Base-by-base conservation (phyloP, 345 rosid genomes). In the Hypericum perforatum region DNA sequence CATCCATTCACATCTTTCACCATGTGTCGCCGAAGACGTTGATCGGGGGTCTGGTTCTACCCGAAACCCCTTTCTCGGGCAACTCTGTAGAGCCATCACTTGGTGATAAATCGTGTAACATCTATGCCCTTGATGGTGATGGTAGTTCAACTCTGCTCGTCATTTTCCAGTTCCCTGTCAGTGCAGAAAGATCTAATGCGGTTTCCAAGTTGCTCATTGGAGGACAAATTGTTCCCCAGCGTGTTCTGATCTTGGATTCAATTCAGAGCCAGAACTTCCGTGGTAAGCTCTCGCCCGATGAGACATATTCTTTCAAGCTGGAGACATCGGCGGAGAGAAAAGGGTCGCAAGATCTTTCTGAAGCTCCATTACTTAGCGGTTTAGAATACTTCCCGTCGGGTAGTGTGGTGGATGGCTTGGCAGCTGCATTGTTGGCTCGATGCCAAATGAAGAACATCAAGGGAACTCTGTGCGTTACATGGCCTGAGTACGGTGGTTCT, bases 311-410 rank as follows among this genome's bases (percentile, higher is more conserved):
- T 41, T 78, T 80, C 65, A 91, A 91, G 82, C 75, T 91, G 60
- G 98, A 91, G 78, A 82, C 96, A 39, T 69, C 73, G 0, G 56
- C 68, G 2, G 92, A 81, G 78, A 77, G 86, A 64, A 76, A 69
- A 49, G 74, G 53, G 15, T 45, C 36, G 12, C 62, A 16, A 40
- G 44, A 32, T 52, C 60, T 53, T 42, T 22, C 48, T 49, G 75
- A 74, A 50, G 60, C 42, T 12, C 63, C 70, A 5, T 62, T 82
- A 61, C 60, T 74, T 47, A 70, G 75, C 50, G 81, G 67, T 57
- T 59, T 92, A 5, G 88, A 83, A 52, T 78, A 88, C 75, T 85
- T 81, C 45, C 96, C 98, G 41, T 88, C 96, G 5, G 96, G 94
- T 38, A 92, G 98, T 64, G 64, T 85, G 67, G 61, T 82, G 7